Percentiles rank a stretch among this genome's conserved stretches.
Conservation (phyloP, 2,329 filamentous ascomycete species). For the Penicillium hesseltinei region DNA sequence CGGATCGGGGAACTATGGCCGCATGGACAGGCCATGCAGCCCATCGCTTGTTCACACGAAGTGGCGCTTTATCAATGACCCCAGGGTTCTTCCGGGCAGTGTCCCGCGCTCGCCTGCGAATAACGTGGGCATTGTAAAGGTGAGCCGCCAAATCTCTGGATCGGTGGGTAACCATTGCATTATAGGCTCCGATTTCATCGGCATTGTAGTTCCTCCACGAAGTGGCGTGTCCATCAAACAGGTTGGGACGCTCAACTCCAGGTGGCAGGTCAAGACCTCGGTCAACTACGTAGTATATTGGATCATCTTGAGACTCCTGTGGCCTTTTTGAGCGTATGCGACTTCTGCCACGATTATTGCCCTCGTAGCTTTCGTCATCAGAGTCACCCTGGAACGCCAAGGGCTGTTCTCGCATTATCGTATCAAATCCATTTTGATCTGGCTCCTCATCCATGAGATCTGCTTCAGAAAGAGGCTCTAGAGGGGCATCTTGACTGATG, state of each 20-base stretch:
- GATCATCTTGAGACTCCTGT: background rate
- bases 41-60: constrained; percentile 61
- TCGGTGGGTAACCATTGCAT: constrained; percentile 61
- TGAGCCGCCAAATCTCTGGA: constrained; percentile 70
- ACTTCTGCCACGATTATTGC: constrained; percentile 15
- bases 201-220: constrained; percentile 87
- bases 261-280: constrained; percentile 22
- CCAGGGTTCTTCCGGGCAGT: constrained; percentile 12
- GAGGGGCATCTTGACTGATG: constrained; percentile 22
- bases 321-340: background rate
- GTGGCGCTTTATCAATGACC: constrained; percentile 22
- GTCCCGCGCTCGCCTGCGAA: constrained; percentile 54
- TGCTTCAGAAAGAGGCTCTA: constrained; percentile 13
- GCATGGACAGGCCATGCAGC: constrained; percentile 78
- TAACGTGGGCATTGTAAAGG: constrained; percentile 72
- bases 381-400: constrained; percentile 20
- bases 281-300: constrained; percentile 17
- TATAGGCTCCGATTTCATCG: constrained; percentile 69
- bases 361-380: constrained; percentile 27
- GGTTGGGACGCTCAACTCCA: constrained; percentile 57
- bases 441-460: constrained; percentile 5
- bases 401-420: constrained; percentile 23
- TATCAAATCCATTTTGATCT: constrained; percentile 18
- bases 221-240: constrained; percentile 53
- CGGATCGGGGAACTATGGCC: constrained; percentile 58